phyloP scores from a whole-genome alignment of 2,329 filamentous ascomycete species.

The Remersonia thermophila region DNA sequence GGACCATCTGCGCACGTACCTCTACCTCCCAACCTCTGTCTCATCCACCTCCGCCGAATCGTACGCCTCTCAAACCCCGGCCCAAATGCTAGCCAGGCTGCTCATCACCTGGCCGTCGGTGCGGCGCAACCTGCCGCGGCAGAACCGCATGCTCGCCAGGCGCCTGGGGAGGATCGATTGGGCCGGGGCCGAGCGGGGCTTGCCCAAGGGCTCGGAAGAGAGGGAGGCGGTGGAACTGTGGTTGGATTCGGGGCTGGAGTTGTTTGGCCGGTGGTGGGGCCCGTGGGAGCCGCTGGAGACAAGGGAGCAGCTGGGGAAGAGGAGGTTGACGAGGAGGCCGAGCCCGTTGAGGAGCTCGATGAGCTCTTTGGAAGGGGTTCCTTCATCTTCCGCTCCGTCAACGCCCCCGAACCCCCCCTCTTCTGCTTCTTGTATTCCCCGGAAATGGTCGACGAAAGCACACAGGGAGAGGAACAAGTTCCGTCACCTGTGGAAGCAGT shows the following conservation, averaged over 20 bases:
- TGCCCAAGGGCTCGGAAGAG: not conserved
- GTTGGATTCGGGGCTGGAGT: not conserved
- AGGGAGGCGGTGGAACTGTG: not conserved
- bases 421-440: too few relatives aligned
- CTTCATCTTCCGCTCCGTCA: too few relatives aligned
- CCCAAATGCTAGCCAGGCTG: not conserved
- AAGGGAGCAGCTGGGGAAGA: too few relatives aligned
- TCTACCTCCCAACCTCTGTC: not conserved
- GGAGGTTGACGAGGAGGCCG: too few relatives aligned
- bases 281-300: too few relatives aligned
- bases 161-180: conserved; percentile 2
- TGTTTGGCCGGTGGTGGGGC: not conserved
- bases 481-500: too few relatives aligned
- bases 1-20: not conserved
- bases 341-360: too few relatives aligned
- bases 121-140: not conserved
- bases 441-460: too few relatives aligned
- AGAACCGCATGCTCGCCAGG: not conserved
- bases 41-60: not conserved
- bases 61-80: too few relatives aligned
- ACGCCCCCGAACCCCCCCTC: too few relatives aligned
- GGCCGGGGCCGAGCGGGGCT: not conserved
- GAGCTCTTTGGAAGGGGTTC: too few relatives aligned
- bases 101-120: not conserved
- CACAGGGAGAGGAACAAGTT: too few relatives aligned